Evolutionary conservation across 2,329 filamentous ascomycete genomes (phyloP), one percentile per base, ranked within the genome.

Genomic region (Cryphonectria carpinicola): DNA sequence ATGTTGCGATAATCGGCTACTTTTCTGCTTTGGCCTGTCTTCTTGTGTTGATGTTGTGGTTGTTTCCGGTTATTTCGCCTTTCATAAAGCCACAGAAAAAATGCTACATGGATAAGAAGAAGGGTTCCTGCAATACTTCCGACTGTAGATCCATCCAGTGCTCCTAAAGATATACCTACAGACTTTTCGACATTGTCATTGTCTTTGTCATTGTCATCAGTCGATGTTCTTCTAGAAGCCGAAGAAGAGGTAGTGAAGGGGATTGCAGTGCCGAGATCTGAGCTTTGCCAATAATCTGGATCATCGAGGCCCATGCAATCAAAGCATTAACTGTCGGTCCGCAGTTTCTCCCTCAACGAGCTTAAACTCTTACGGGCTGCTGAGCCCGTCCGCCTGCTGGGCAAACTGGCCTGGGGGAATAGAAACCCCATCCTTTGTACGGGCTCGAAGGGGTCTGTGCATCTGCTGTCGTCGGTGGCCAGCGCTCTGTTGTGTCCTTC

Each of bases 271-370:
- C 3, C 11, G 8, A 35, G 60, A 25, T 62, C 60, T 22, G 60
- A 62, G 35, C 60, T 41, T 62, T 35, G 60, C 66, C 46, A 68
- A 28, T 64, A 8, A 68, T 68, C 60, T 68, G 60, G 28, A 68
- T 54, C 66, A 68, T 68, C 17, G 66, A 58, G 11, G 66, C 43
- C 13, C 28, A 54, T 28, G 58, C 66, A 2, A 11, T 56, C 8
- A 68, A 10, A 35, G 60, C 17, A 19, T 54, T 43, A 2, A 39
- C 17, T 11, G 35, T 39, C 8, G 7, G 7, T 46, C 62, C 2
- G 60, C 67, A 10, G 67, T 64, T 28, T 64, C 67, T 14, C 43
- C 67, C 35, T 63, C 46, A 14, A 58, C 8, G 49, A 68, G 49
- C 14, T 11, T 22, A 19, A 64, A 64, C 6, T 64, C 60, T 41